Evolutionary conservation across 352 stramenopile genomes (phyloP), one percentile per base, ranked within the genome.

Genomic region (Elongisporangium anandrum): DNA sequence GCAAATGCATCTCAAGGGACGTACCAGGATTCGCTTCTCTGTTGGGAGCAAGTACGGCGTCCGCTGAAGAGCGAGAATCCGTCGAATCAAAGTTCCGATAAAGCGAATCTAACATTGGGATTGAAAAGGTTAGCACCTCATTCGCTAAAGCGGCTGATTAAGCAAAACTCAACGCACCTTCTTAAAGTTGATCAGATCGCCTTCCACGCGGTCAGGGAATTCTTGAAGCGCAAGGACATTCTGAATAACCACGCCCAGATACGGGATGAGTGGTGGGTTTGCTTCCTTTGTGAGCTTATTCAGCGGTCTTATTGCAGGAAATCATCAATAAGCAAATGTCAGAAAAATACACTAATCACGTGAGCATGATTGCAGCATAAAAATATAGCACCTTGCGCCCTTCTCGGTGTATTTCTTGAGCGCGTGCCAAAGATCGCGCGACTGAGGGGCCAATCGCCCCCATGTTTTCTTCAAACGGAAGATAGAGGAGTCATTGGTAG

Each of bases 401-500:
- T 90, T 95, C 47, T 95, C 87, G 0, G 87, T 95, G 34, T 80
- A 79, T 49, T 86, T 83, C 49, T 94, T 90, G 13, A 94, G 57
- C 19, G 94, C 81, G 58, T 94, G 83, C 87, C 87, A 96, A 48
- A 87, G 66, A 39, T 94, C 82, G 21, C 87, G 78, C 20, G 77
- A 71, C 69, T 92, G 72, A 0, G 85, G 70, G 1, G 77, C 72
- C 21, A 96, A 63, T 3, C 85, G 70, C 4, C 75, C 77, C 87
- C 87, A 96, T 15, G 87, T 94, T 57, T 92, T 93, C 71, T 96
- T 94, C 4, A 96, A 52, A 13, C 87, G 85, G 61, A 91, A 94
- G 16, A 96, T 71, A 7, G 85, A 94, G 38, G 87, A 93, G 64
- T 94, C 85, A 38, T 96, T 94, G 9, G 84, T 85, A 6, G 87